Conservation (phyloP, 2,329 filamentous ascomycete genomes). For the Ophiosphaerella narmari region DNA sequence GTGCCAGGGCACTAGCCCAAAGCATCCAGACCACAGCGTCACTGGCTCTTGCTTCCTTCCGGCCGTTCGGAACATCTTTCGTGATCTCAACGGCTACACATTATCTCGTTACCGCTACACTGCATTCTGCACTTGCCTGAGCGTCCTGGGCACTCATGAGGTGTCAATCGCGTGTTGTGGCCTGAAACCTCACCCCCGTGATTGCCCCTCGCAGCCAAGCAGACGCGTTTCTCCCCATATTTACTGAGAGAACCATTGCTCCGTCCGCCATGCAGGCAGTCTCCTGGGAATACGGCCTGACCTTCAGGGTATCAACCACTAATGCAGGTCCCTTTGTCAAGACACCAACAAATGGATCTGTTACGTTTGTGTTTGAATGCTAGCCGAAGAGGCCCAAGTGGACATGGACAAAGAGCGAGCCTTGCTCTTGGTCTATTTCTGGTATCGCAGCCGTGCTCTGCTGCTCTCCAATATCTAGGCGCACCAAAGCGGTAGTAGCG, state of each 20-base stretch:
- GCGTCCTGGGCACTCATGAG: background rate
- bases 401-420: slow-evolving; percentile 15
- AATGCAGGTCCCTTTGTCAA: slow-evolving; percentile 13
- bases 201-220: background rate
- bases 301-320: background rate
- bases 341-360: slow-evolving; percentile 1
- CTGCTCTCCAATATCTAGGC: background rate
- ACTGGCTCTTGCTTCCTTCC: background rate
- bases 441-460: background rate
- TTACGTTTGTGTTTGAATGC: slow-evolving; percentile 19
- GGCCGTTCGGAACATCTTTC: background rate
- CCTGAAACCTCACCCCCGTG: background rate
- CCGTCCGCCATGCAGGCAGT: background rate
- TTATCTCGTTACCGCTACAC: background rate
- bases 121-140: no score
- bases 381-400: slow-evolving; percentile 9
- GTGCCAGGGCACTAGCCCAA: slow-evolving; percentile 10
- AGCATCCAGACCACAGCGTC: slow-evolving; percentile 7
- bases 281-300: background rate
- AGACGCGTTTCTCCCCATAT: background rate
- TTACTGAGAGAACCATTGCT: background rate
- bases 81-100: background rate
- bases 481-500: slow-evolving; percentile 12
- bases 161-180: background rate
- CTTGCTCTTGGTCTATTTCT: slow-evolving; percentile 6